Conservation (phyloP, 164 flowering plant species). For the Magnolia officinalis region DNA sequence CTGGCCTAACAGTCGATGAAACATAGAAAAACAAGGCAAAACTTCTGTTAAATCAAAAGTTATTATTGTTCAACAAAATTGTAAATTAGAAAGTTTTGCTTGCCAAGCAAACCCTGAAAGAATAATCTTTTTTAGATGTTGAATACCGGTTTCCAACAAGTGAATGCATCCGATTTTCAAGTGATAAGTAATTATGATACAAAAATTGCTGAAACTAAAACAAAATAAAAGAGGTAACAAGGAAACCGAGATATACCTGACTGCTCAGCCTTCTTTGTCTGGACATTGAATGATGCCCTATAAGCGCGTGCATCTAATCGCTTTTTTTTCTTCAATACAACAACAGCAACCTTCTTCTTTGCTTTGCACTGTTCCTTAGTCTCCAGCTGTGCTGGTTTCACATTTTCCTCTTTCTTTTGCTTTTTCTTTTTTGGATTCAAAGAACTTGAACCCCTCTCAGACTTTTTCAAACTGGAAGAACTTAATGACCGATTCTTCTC, state of each 20-base stretch:
- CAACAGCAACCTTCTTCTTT: constrained; percentile 10
- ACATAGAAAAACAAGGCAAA: too few relatives aligned
- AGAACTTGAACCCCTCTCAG: constrained; percentile 27
- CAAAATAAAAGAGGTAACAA: not conserved
- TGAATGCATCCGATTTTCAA: not conserved
- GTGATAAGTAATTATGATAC: not conserved
- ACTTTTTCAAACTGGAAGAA: constrained; percentile 37
- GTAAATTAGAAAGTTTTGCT: not conserved
- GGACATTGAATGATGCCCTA: constrained; percentile 24
- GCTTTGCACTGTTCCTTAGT: constrained; percentile 14
- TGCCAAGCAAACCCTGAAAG: not conserved
- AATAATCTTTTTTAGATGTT: not conserved
- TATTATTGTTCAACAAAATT: too few relatives aligned
- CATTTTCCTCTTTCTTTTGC: constrained; percentile 27
- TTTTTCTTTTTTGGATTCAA: constrained; percentile 17
- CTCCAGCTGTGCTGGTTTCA: constrained; percentile 21
- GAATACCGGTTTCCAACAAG: not conserved
- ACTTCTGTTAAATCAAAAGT: too few relatives aligned
- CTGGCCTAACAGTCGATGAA: too few relatives aligned
- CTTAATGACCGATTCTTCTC: constrained; percentile 23
- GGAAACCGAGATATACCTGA: not conserved
- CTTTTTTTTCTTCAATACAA: constrained; percentile 12
- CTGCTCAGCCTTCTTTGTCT: constrained; percentile 11
- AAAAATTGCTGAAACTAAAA: not conserved
- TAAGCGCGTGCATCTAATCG: constrained; percentile 40